A percentile compares a stretch with the other conserved stretches of the same genome.
Conservation (phyloP, 495 filamentous ascomycete genomes). For the Pseudoneurospora amorphoporcata region DNA sequence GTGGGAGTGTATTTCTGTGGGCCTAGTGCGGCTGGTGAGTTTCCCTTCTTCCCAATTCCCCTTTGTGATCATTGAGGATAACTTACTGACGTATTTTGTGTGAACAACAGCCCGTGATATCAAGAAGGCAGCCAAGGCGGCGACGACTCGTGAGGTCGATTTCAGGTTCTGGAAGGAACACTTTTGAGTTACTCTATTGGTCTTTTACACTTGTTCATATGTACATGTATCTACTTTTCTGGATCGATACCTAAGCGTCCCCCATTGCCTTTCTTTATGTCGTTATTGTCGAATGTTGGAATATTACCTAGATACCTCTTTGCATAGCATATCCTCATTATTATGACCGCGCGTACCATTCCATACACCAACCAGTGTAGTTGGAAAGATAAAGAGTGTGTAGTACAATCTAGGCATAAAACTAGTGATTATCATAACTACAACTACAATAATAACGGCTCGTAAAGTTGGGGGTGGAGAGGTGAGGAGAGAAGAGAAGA, state of each 20-base stretch:
- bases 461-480: too few relatives aligned
- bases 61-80: not conserved
- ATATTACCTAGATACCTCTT: not conserved
- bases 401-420: too few relatives aligned
- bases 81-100: slow-evolving; percentile 18
- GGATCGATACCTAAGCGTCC: not conserved
- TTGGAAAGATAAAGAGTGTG: too few relatives aligned
- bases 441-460: too few relatives aligned
- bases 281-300: not conserved
- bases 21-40: slow-evolving; percentile 40
- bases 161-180: slow-evolving; percentile 99
- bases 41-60: not conserved
- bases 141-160: slow-evolving; percentile 63
- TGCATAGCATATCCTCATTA: not conserved
- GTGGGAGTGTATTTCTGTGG: slow-evolving; percentile 99
- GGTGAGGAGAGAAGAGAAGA: too few relatives aligned
- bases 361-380: too few relatives aligned
- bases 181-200: slow-evolving; percentile 31
- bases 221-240: not conserved
- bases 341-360: too few relatives aligned
- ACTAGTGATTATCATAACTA: too few relatives aligned
- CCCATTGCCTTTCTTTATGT: not conserved
- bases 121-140: slow-evolving; percentile 60
- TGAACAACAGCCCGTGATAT: slow-evolving; percentile 65
- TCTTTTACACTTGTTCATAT: not conserved